Base-by-base conservation (phyloP, 768 basidiomycete genomes). In the Lepiota brunneoincarnata region DNA sequence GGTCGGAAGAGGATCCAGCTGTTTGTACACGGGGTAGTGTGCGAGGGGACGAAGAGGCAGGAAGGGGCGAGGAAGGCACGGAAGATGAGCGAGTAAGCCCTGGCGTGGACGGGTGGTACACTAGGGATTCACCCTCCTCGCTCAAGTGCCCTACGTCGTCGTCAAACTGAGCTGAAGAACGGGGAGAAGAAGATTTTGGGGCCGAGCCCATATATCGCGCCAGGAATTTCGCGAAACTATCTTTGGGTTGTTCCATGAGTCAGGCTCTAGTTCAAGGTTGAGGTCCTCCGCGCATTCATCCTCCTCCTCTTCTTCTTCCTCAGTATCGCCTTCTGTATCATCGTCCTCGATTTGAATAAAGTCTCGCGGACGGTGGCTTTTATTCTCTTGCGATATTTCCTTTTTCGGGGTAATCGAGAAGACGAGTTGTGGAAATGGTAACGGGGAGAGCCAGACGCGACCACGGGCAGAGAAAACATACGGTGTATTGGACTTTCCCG, bases 401-500 rank as follows among this genome's bases (percentile, higher is more conserved):
- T 57, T 51, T 47, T 38, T 28, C 26, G 53, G 44, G 3, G 59
- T 55, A 15, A 56, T 57, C 3, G 62, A 51, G 56, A 67, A 65
- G 10, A 60, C 38, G 1, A 61, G 63, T 1, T 59, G 58, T 0
- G 64, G 66, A 0, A 65, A 54, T 14, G 64, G 62, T 9, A 61
- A 52, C 6, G 67, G 67, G 6, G 68, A 61, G 11, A 80, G 67
- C 42, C 68, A 67, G 17, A 75, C 72, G 24, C 72, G 68, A 20
- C 81, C 82, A 18, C 70, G 68, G 1, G 83, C 84, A 6, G 61
- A 59, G 64, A 90, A 88, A 9, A 88, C 71, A 55, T 76, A 75
- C 0, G 87, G 88, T 23, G 73, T 72, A 61, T 88, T 87, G 3
- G 85, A 80, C 2, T 66, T 67, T 3, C 87, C 87, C 57, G 76